Base-by-base conservation (phyloP, 23 red algal species). In the Gracilariopsis chorda region DNA sequence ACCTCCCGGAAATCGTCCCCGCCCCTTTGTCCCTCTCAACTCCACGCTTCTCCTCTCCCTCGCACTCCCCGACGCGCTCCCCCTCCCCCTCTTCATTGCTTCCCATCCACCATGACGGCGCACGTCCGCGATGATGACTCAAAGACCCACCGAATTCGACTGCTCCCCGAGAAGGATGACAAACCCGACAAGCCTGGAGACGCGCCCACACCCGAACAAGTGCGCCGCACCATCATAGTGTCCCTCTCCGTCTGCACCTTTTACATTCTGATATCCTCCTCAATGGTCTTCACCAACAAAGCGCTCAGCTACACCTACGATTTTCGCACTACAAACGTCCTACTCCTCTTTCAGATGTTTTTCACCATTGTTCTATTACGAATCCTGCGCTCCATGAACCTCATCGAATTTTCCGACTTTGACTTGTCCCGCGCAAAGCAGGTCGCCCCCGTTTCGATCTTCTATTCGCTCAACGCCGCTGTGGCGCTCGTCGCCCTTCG, bases 281-380 rank as follows among this genome's bases (percentile, higher is more conserved):
- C 91, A 30, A 94, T 95, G 88, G 92, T 98, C 40, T 94, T 98
- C 52, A 71, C 53, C 63, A 98, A 98, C 88, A 98, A 98, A 61
- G 85, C 91, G 13, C 52, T 98, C 33, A 86, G 83, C 7, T 95
- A 95, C 84, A 84, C 70, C 2, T 95, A 88, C 58, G 48, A 23
- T 14, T 94, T 94, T 78, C 68, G 63, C 13, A 83, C 92, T 17
- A 94, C 96, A 2, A 95, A 88, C 59, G 69, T 87, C 37, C 63
- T 98, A 42, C 87, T 98, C 43, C 43, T 98, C 68, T 51, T 83
- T 48, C 96, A 98, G 77, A 98, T 98, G 96, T 24, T 88, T 37
- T 88, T 89, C 45, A 98, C 92, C 14, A 36, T 68, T 13, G 25
- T 89, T 10, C 40, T 94, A 21, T 81, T 98, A 33, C 78, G 80